Conservation (phyloP, 2,329 filamentous ascomycete genomes). For the Hypoxylon sp. region DNA sequence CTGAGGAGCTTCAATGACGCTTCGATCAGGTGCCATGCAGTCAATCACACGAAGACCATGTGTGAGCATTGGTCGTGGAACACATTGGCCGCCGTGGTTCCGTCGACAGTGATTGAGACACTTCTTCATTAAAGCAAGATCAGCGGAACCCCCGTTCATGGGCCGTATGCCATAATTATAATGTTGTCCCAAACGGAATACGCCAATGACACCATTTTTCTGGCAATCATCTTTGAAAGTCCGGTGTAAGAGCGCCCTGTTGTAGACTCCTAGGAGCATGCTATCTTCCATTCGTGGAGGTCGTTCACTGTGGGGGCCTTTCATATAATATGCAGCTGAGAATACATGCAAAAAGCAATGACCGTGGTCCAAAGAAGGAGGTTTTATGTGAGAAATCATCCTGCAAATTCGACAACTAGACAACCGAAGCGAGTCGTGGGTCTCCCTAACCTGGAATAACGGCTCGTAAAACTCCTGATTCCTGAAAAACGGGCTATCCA, state of each 20-base stretch:
- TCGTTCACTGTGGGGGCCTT: too few relatives aligned
- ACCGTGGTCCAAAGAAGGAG: not conserved
- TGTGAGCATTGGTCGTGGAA: not conserved
- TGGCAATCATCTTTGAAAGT: not conserved
- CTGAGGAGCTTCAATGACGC: not conserved
- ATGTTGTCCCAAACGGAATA: not conserved
- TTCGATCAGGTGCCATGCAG: not conserved
- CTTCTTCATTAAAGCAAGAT: not conserved
- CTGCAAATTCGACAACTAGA: slow-evolving; percentile 6
- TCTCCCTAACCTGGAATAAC: too few relatives aligned
- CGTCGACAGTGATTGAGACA: not conserved
- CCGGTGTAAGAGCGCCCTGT: too few relatives aligned
- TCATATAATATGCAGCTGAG: not conserved
- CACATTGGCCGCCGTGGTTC: not conserved
- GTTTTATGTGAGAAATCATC: not conserved
- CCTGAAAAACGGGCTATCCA: too few relatives aligned
- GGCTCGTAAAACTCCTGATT: too few relatives aligned
- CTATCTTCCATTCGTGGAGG: not conserved
- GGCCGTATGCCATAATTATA: not conserved
- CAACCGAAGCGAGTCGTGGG: not conserved
- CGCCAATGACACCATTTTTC: not conserved
- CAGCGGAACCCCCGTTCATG: not conserved
- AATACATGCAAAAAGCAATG: not conserved
- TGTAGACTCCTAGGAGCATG: not conserved
- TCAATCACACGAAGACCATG: not conserved